These are phyloP conservation scores for Trichoderma parareesei DNA, from an alignment of 495 filamentous ascomycete genomes.

Conservation along the genomic window DNA sequence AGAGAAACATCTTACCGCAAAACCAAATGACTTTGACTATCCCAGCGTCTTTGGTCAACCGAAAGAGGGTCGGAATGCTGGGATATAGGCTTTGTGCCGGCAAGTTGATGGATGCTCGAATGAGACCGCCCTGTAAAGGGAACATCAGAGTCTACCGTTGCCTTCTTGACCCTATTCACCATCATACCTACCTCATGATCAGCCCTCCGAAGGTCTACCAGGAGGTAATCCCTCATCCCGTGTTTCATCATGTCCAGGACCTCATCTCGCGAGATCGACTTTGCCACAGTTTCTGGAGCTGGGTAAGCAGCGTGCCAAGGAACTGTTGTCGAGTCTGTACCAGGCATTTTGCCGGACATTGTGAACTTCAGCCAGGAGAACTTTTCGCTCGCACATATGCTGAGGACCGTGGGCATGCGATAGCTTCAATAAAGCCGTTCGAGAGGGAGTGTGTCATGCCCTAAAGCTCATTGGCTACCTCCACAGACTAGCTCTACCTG, in stretches of 20 bases:
- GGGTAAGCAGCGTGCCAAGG: conserved; percentile 26
- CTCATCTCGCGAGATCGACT: conserved; percentile 22
- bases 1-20: conserved; percentile 43
- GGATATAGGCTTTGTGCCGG: conserved; percentile 59
- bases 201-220: conserved; percentile 54
- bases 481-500: too few relatives aligned
- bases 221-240: conserved; percentile 39
- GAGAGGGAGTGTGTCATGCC: too few relatives aligned
- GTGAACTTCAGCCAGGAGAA: too few relatives aligned
- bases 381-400: too few relatives aligned
- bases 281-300: conserved; percentile 16
- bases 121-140: conserved; percentile 52
- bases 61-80: conserved; percentile 49
- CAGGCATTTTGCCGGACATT: too few relatives aligned
- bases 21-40: conserved; percentile 54
- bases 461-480: too few relatives aligned
- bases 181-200: conserved; percentile 49
- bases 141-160: background rate
- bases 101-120: conserved; percentile 59
- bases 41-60: conserved; percentile 40
- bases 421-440: too few relatives aligned
- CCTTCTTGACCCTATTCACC: background rate
- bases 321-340: too few relatives aligned
- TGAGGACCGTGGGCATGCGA: too few relatives aligned
- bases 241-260: conserved; percentile 20